Conservation (phyloP, 2,329 filamentous ascomycete species). For the Cladosporium sp. region DNA sequence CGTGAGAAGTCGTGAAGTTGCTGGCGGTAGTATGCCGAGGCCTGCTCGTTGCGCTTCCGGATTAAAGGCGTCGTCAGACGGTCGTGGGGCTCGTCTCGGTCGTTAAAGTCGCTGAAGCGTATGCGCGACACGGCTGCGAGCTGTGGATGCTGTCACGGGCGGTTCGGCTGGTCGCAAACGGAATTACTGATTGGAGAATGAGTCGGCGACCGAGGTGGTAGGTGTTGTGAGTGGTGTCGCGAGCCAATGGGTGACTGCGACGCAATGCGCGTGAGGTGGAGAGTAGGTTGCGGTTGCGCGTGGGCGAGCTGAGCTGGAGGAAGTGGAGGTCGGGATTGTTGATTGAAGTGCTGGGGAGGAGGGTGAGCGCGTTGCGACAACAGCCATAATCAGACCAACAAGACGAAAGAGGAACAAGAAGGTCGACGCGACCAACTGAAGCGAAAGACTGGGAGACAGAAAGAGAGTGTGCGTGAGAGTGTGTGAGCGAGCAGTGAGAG, state of each 20-base stretch:
- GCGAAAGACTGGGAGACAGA: too few relatives aligned
- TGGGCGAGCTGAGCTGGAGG: not conserved
- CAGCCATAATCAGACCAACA: slow-evolving; percentile 6
- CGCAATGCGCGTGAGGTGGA: slow-evolving; percentile 13
- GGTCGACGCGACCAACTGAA: too few relatives aligned
- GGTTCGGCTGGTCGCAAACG: not conserved
- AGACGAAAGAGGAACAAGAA: too few relatives aligned
- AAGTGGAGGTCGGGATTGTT: not conserved
- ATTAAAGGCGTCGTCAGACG: slow-evolving; percentile 48
- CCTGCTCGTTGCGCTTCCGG: slow-evolving; percentile 46
- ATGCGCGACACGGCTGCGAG: slow-evolving; percentile 39
- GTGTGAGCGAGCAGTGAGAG: slow-evolving; percentile 4
- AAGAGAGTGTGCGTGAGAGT: not conserved
- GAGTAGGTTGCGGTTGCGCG: not conserved
- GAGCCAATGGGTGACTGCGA: slow-evolving; percentile 13
- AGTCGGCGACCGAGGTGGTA: not conserved
- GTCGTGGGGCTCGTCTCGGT: slow-evolving; percentile 52
- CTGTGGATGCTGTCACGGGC: slow-evolving; percentile 4
- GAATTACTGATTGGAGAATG: not conserved
- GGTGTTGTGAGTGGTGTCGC: not conserved
- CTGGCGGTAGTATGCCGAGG: slow-evolving; percentile 25
- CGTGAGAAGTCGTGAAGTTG: slow-evolving; percentile 36
- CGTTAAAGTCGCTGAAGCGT: slow-evolving; percentile 43
- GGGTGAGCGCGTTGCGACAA: slow-evolving; percentile 9
- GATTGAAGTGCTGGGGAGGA: not conserved